A percentile compares a stretch with the other conserved stretches of the same genome.
Conservation (phyloP, 192 early-diverging fungal genomes). For the Entomortierella lignicola region DNA sequence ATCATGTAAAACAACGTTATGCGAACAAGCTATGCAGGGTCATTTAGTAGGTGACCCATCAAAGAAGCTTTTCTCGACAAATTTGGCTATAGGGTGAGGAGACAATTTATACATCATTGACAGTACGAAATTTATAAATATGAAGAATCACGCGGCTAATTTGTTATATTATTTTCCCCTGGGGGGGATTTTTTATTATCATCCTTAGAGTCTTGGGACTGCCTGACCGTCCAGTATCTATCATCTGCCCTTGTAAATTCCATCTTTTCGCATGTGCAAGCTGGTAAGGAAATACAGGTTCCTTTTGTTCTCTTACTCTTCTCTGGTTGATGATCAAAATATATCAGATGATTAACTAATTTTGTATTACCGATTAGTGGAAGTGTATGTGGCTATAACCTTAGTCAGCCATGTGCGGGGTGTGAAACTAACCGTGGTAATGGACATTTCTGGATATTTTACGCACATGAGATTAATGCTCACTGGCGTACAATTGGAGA, state of each 20-base stretch:
- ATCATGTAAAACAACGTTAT: conserved; percentile 37
- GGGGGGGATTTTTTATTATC: too few species aligned
- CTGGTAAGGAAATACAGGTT: conserved; percentile 41
- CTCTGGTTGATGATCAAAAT: not conserved
- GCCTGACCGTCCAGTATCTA: conserved; percentile 49
- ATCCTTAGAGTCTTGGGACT: conserved; percentile 29
- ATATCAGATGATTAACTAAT: not conserved
- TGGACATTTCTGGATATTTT: conserved; percentile 54
- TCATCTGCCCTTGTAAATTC: conserved; percentile 53
- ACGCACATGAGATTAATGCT: conserved; percentile 41
- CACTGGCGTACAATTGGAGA: conserved; percentile 51
- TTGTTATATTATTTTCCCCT: too few species aligned
- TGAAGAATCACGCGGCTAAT: too few species aligned
- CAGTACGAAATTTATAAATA: too few species aligned
- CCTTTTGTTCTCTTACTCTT: not conserved
- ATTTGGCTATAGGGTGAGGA: conserved; percentile 38
- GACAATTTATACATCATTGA: not conserved
- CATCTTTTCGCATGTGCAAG: conserved; percentile 52
- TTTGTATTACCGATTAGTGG: conserved; percentile 11
- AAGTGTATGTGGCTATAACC: conserved; percentile 46
- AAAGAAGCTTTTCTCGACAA: conserved; percentile 45
- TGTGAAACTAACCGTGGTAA: conserved; percentile 53
- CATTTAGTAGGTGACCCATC: conserved; percentile 43
- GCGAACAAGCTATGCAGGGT: conserved; percentile 48
- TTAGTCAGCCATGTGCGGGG: conserved; percentile 47